Evolutionary conservation across 164 flowering plant species (phyloP).

Genomic region (Vitis rupestris): DNA sequence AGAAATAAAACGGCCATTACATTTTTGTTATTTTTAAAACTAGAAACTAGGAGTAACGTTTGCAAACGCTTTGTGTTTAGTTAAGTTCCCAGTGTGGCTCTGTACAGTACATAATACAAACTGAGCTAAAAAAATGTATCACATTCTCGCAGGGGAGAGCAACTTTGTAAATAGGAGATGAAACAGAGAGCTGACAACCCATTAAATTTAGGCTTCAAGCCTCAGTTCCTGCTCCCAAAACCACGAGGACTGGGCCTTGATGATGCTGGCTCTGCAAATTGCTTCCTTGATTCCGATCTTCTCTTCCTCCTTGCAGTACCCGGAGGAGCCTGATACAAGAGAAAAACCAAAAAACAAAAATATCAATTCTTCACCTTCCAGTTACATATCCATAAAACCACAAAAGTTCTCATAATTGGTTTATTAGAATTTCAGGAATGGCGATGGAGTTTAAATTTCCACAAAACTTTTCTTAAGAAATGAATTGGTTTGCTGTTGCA

Average conservation of each 20-base stretch:
- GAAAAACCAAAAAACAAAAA: not conserved
- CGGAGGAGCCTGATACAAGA: constrained; percentile 60
- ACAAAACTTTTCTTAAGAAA: no score
- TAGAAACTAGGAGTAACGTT: no score
- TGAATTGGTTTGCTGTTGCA: no score
- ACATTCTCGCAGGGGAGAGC: not conserved
- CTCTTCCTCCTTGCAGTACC: constrained; percentile 86
- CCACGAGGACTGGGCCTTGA: constrained; percentile 79
- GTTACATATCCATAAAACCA: not conserved
- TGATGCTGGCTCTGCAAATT: constrained; percentile 53
- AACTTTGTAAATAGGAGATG: not conserved
- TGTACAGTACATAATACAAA: not conserved
- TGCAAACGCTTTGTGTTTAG: no score
- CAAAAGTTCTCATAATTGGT: no score
- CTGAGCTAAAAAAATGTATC: not conserved
- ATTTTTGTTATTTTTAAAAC: no score
- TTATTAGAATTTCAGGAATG: no score
- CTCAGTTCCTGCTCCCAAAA: constrained; percentile 60
- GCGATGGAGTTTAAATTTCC: no score
- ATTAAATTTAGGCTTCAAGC: not conserved
- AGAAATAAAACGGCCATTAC: no score
- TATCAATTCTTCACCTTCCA: not conserved
- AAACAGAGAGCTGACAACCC: not conserved
- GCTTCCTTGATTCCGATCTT: constrained; percentile 62
- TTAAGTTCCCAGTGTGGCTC: no score